phyloP scores from a whole-genome alignment of 2,329 filamentous ascomycete species.

The Penicillium thymicola region DNA sequence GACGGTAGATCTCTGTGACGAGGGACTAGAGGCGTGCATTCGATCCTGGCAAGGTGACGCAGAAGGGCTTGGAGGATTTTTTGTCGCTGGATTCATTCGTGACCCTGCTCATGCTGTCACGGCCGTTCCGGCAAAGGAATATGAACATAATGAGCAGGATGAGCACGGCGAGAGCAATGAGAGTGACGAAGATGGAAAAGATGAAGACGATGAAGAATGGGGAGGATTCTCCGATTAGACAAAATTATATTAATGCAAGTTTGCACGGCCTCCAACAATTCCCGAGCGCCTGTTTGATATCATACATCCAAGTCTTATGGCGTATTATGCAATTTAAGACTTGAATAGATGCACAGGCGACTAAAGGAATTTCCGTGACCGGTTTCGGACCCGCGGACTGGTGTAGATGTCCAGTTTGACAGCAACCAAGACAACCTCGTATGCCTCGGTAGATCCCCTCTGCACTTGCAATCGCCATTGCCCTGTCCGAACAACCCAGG shows the following conservation, averaged over 20 bases:
- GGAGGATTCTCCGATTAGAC: conserved; percentile 43
- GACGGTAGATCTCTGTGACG: conserved; percentile 42
- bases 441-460: conserved; percentile 42
- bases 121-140: neutral
- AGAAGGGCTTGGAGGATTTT: conserved; percentile 90
- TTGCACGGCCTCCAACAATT: neutral
- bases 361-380: conserved; percentile 59
- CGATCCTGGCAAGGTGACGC: conserved; percentile 77
- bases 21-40: conserved; percentile 68
- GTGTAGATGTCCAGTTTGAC: conserved; percentile 73
- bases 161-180: conserved; percentile 6
- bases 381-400: conserved; percentile 65
- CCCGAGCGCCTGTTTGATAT: neutral
- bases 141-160: conserved; percentile 25
- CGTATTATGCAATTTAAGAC: neutral
- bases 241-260: conserved; percentile 1
- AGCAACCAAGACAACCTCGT: conserved; percentile 70
- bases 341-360: conserved; percentile 8
- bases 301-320: neutral
- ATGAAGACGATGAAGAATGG: conserved; percentile 43
- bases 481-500: conserved; percentile 65
- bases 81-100: conserved; percentile 81
- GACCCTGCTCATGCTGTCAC: conserved; percentile 44
- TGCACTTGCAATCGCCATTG: conserved; percentile 72
- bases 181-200: conserved; percentile 18